phyloP scores from a whole-genome alignment of 2,329 filamentous ascomycete genomes.

The Thielaviopsis euricoi region DNA sequence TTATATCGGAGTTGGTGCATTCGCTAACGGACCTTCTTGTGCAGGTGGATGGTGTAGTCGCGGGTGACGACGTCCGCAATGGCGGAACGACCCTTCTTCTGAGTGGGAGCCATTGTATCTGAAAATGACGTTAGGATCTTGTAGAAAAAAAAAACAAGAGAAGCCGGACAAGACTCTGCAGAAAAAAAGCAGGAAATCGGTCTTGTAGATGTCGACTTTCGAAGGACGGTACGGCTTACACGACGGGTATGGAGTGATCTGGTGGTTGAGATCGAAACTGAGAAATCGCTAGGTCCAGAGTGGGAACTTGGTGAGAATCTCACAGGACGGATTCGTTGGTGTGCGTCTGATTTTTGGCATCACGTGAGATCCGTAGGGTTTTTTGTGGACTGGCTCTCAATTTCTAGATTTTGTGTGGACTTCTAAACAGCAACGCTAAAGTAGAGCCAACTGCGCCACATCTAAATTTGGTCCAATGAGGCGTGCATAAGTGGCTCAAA shows the following conservation, averaged over 20 bases:
- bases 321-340: slow-evolving; percentile 8
- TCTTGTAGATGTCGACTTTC: slow-evolving; percentile 3
- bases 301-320: slow-evolving; percentile 13
- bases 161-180: slow-evolving; percentile 10
- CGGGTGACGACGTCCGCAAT: slow-evolving; percentile 97
- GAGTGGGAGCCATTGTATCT: slow-evolving; percentile 48
- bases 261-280: slow-evolving; percentile 12
- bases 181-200: slow-evolving; percentile 2
- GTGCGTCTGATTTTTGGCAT: slow-evolving; percentile 9
- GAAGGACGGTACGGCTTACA: slow-evolving; percentile 10
- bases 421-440: slow-evolving; percentile 1
- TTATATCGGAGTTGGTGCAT: not conserved
- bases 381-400: slow-evolving; percentile 10
- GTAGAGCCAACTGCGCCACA: not conserved
- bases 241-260: slow-evolving; percentile 12
- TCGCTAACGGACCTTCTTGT: slow-evolving; percentile 55
- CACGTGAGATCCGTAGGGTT: slow-evolving; percentile 11
- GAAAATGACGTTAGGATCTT: slow-evolving; percentile 16
- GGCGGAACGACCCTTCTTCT: slow-evolving; percentile 76
- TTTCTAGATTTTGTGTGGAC: slow-evolving; percentile 11
- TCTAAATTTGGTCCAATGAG: not conserved
- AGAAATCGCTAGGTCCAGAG: slow-evolving; percentile 12
- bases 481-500: slow-evolving; percentile 3
- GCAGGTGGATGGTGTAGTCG: slow-evolving; percentile 99
- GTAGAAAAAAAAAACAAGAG: slow-evolving; percentile 7